Conservation (phyloP, 768 basidiomycete genomes). For the Russula vinacea region DNA sequence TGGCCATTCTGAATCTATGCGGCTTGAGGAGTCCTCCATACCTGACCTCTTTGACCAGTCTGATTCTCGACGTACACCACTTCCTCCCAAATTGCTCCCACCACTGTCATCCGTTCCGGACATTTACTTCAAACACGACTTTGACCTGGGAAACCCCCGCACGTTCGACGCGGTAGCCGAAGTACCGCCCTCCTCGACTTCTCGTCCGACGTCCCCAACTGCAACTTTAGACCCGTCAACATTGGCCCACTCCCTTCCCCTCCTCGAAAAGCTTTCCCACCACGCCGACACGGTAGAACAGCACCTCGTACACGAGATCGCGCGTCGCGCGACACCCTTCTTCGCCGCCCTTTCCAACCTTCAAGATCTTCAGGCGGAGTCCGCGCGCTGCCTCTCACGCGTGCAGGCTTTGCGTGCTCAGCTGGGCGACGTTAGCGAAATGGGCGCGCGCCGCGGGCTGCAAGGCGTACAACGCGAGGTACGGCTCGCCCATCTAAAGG, state of each 20-base stretch:
- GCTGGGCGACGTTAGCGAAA: constrained; percentile 71
- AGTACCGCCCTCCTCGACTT: constrained; percentile 23
- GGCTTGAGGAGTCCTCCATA: constrained; percentile 30
- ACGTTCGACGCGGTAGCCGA: constrained; percentile 79
- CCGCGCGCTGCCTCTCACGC: constrained; percentile 72
- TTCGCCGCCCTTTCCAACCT: constrained; percentile 95
- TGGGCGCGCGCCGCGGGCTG: constrained; percentile 75
- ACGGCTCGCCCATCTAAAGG: constrained; percentile 56
- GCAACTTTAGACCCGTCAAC: constrained; percentile 52
- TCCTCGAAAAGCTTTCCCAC: constrained; percentile 87
- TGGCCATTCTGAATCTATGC: constrained; percentile 37
- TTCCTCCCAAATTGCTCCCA: constrained; percentile 49
- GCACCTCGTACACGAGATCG: constrained; percentile 91
- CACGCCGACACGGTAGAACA: constrained; percentile 92
- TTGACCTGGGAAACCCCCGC: constrained; percentile 77
- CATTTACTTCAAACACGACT: constrained; percentile 74
- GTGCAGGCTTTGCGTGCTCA: constrained; percentile 69
- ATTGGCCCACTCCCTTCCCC: constrained; percentile 62
- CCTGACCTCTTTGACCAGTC: constrained; percentile 19
- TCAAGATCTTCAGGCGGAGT: constrained; percentile 88
- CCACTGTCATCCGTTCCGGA: constrained; percentile 72
- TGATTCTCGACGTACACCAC: constrained; percentile 34
- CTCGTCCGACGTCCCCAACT: constrained; percentile 31
- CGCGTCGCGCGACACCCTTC: constrained; percentile 84
- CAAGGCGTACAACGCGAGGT: constrained; percentile 64